Base-by-base conservation (phyloP, 2,329 filamentous ascomycete genomes). In the Hirsutella thompsonii region DNA sequence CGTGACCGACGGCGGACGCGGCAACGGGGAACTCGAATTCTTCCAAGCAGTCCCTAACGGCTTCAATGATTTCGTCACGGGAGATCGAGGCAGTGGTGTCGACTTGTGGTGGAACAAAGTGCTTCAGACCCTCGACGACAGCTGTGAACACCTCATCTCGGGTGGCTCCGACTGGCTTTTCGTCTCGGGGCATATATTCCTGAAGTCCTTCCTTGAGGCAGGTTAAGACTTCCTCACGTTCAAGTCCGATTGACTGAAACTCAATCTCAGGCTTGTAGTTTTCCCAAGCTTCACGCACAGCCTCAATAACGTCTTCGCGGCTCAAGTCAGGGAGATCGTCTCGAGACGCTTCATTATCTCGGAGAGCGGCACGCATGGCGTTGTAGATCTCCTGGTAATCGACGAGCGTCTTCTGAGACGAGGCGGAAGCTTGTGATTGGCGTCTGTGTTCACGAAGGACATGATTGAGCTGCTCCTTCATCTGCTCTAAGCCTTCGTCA, bases 201-300 rank as follows among this genome's bases (percentile, higher is more conserved):
- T 84, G 79, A 0, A 96, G 72, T 1, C 90, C 90, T 63, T 95
- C 83, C 49, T 84, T 80, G 20, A 96, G 70, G 49, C 88, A 94
- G 32, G 83, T 79, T 13, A 96, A 68, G 37, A 96, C 83, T 55
- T 96, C 90, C 11, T 95, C 87, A 5, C 87, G 76, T 57, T 94
- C 90, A 1, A 96, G 68, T 2, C 89, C 90, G 46, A 93, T 83
- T 52, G 94, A 87, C 51, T 94, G 83, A 4, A 94, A 72, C 51
- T 94, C 82, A 39, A 94, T 87, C 52, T 95, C 87, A 1, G 90
- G 90, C 61, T 94, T 94, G 63, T 94, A 94, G 41, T 80, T 85
- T 55, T 95, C 90, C 78, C 88, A 94, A 1, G 89, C 90, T 50
- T 94, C 88, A 50, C 81, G 80, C 13, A 96, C 83, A 3, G 89